A percentile compares a stretch with the other conserved stretches of the same genome.
phyloP scores from a whole-genome alignment of 2,329 filamentous ascomycete species.

The Venturia aucupariae region DNA sequence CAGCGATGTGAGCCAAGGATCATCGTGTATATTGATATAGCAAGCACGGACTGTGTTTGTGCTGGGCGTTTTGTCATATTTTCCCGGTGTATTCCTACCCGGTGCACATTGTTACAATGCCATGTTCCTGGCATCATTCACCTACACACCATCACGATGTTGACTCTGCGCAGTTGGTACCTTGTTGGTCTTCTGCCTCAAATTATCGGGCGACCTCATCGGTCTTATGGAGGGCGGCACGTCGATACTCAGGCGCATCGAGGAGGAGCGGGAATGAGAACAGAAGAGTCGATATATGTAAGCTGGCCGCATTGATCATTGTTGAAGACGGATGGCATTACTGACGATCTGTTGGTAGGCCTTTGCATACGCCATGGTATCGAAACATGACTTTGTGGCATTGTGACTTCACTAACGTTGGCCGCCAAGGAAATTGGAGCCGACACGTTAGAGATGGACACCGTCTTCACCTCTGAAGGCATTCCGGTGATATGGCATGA shows the following conservation, averaged over 20 bases:
- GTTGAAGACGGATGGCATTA: background rate
- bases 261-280: slow-evolving; percentile 19
- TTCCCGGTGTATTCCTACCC: background rate
- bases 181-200: background rate
- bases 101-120: background rate
- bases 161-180: background rate
- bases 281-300: slow-evolving; percentile 18
- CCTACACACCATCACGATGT: background rate
- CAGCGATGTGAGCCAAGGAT: background rate
- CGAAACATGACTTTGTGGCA: background rate
- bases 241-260: slow-evolving; percentile 21
- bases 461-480: slow-evolving; percentile 21
- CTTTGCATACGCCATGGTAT: slow-evolving; percentile 20
- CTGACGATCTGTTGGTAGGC: slow-evolving; percentile 13
- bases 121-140: background rate
- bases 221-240: background rate
- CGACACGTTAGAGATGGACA: slow-evolving; percentile 21
- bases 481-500: slow-evolving; percentile 22
- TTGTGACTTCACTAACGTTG: background rate
- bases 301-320: slow-evolving; percentile 8
- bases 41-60: background rate
- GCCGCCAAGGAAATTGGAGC: slow-evolving; percentile 18
- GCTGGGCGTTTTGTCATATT: too few relatives aligned
- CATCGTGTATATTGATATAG: background rate
- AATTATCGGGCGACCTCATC: background rate